Evolutionary conservation across 2,329 filamentous ascomycete species (phyloP), one percentile per base, ranked within the genome.

Genomic region (Botrytis byssoidea): DNA sequence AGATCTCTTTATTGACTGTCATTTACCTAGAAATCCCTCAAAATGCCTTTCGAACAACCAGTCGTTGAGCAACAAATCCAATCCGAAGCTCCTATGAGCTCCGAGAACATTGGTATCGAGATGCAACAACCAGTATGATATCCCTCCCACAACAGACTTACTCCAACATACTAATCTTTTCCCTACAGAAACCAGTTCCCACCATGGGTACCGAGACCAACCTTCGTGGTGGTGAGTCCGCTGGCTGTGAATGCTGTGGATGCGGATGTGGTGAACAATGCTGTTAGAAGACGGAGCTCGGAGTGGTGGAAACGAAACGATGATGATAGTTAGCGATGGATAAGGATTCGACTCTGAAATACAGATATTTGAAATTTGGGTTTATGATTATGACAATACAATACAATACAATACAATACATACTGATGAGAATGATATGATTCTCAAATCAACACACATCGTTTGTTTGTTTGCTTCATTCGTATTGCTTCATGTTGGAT

Each of bases 1-100:
- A n/a, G n/a, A n/a, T 12, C n/a, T 40, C 32, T 35, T 16, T 32
- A 37, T 40, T 40, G 10, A 72, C 29, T 37, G 5, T 32, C 12
- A 8, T 8, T 14, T 25, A 42, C 29, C n/a, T 48, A 69, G 64
- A 69, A 6, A 40, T 63, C 14, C 25, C 12, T 75, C 77, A 79
- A 63, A 25, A 80, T 80, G 79, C 77, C 79, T 78, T 72, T 75
- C 74, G 73, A 75, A 72, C 75, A 76, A 67, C 61, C 78, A 66
- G 73, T 77, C 72, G 76, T 73, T n/a, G 71, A 78, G 32, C 79
- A 80, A 74, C 79, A 79, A 71, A 66, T 77, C 57, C 77, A 79
- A 75, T 77, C 76, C 70, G 72, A 77, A 29, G 76, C 78, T 76
- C 77, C 78, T 32, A 80, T 80, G 79, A 77, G 75, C 60, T 73